Evolutionary conservation across 805 yeast genomes (phyloP).

Genomic region (Jamesozyma lodderae): DNA sequence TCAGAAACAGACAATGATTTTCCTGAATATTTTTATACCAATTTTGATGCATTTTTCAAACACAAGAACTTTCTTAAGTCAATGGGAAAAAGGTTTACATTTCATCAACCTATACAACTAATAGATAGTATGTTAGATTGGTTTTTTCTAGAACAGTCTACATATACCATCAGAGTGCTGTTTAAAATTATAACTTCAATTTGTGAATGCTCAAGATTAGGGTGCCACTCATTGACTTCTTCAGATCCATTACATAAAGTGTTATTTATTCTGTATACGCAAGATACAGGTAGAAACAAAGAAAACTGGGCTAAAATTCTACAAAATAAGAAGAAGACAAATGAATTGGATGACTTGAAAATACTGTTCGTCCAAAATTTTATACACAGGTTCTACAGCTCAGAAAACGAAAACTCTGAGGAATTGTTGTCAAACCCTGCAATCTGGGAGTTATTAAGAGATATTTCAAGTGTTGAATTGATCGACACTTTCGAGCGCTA

Average conservation of each 20-base stretch:
- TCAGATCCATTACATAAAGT: conserved; percentile 6
- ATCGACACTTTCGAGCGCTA: conserved; percentile 13
- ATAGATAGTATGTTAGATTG: background rate
- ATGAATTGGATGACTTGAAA: background rate
- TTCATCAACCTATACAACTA: conserved; percentile 1
- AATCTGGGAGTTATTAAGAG: conserved; percentile 16
- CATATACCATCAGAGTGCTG: background rate
- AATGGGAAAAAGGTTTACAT: conserved; percentile 6
- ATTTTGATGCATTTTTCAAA: conserved; percentile 10
- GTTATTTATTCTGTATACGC: background rate
- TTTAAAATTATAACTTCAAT: background rate
- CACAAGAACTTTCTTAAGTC: conserved; percentile 5
- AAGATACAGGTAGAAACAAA: background rate
- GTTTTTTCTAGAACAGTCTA: background rate
- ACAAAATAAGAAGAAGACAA: background rate
- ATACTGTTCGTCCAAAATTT: background rate
- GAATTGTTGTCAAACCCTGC: conserved; percentile 14
- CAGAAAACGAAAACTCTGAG: conserved; percentile 4
- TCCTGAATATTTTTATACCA: conserved; percentile 14
- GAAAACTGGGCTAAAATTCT: background rate
- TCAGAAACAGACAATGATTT: conserved; percentile 7
- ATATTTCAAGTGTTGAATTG: conserved; percentile 12
- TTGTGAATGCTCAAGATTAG: background rate
- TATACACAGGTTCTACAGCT: conserved; percentile 1
- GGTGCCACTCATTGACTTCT: conserved; percentile 1